These are phyloP conservation scores for Uronychia binucleata DNA, from an alignment of 73 alveolate species.

Conservation along the genomic window DNA sequence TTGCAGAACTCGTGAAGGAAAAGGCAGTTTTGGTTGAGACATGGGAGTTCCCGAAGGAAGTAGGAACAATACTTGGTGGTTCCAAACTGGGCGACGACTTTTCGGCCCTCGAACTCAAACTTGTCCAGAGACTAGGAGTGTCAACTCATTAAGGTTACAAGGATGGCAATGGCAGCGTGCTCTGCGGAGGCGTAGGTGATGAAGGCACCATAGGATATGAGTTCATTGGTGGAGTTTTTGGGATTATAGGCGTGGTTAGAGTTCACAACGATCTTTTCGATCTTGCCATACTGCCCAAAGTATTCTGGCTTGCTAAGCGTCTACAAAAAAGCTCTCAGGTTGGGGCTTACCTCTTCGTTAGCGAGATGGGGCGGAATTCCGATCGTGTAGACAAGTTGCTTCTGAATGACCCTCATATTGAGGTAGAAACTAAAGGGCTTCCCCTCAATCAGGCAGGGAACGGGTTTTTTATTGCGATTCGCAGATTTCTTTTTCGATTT, in stretches of 20 bases:
- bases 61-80: constrained; percentile 85
- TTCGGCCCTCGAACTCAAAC: constrained; percentile 57
- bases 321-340: too few relatives aligned
- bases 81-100: constrained; percentile 81
- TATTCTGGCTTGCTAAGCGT: constrained; percentile 66
- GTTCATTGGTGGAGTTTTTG: constrained; percentile 54
- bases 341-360: constrained; percentile 50
- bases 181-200: constrained; percentile 70
- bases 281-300: constrained; percentile 81
- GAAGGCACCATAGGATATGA: constrained; percentile 84
- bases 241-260: constrained; percentile 74
- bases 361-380: constrained; percentile 83
- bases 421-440: too few relatives aligned
- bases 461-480: too few relatives aligned
- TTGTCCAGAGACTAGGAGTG: constrained; percentile 56
- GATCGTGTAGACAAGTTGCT: constrained; percentile 79
- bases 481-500: too few relatives aligned
- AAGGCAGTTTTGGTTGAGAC: constrained; percentile 82
- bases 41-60: constrained; percentile 70
- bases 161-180: constrained; percentile 82
- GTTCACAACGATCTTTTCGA: constrained; percentile 76
- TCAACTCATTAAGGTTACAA: constrained; percentile 60
- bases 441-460: too few relatives aligned
- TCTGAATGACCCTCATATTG: constrained; percentile 72
- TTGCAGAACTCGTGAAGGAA: constrained; percentile 64